Conservation (phyloP, 305 asterid species). For the Striga hermonthica region DNA sequence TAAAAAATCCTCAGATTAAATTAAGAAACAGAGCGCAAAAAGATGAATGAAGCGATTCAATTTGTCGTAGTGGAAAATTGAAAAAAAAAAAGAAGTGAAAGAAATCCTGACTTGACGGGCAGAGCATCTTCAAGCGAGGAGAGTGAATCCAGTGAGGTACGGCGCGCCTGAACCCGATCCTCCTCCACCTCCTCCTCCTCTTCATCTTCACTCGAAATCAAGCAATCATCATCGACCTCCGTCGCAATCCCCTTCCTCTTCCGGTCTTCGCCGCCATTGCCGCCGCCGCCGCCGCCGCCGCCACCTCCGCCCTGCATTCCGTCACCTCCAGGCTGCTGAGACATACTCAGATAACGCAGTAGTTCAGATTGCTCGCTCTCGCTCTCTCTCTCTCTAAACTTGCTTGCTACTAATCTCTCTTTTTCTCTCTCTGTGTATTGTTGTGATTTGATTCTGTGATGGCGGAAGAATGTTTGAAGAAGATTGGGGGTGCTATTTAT, state of each 20-base stretch:
- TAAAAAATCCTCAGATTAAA: background rate
- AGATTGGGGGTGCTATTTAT: too few relatives aligned
- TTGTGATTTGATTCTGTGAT: too few relatives aligned
- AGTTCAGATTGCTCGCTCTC: too few relatives aligned
- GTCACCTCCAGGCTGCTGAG: background rate
- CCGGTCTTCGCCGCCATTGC: background rate
- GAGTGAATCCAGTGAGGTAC: background rate
- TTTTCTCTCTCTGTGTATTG: too few relatives aligned
- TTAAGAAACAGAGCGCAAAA: too few relatives aligned
- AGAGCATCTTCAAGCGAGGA: background rate
- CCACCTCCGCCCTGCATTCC: background rate
- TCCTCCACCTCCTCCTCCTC: background rate
- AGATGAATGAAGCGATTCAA: too few relatives aligned
- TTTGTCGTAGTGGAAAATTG: too few relatives aligned
- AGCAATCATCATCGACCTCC: background rate
- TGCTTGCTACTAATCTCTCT: too few relatives aligned
- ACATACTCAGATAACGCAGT: background rate
- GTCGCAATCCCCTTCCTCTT: background rate
- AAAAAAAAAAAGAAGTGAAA: background rate
- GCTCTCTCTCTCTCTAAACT: too few relatives aligned
- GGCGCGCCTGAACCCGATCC: background rate
- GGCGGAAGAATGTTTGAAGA: too few relatives aligned
- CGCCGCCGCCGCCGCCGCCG: background rate
- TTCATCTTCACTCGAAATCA: background rate
- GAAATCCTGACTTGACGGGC: background rate